Base-by-base conservation (phyloP, 371 early-diverging fungal species). In the Apophysomyces trapeziformis region DNA sequence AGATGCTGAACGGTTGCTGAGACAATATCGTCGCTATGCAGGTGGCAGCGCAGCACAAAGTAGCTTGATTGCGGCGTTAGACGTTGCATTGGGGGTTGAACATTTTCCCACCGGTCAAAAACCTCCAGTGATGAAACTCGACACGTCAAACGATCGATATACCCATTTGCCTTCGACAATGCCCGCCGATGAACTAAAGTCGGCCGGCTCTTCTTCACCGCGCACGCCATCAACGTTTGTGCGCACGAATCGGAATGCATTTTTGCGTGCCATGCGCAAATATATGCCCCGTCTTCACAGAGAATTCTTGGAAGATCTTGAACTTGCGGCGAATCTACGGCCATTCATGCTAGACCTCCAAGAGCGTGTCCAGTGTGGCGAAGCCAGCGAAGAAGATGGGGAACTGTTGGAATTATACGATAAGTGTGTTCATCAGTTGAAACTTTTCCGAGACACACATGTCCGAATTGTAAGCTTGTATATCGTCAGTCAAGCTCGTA, bases 21-120 rank as follows among this genome's bases (percentile, higher is more conserved):
- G 66, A 9, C 78, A 80, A 63, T 91, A 84, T 80, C 84, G 92
- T 59, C 84, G 88, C 57, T 94, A 94, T 76, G 92, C 97, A 1
- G 98, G 98, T 26, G 97, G 95, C 0, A 94, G 94, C 75, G 98
- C 99, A 4, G 99, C 96, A 3, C 98, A 99, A 75, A 93, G 93
- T 38, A 88, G 98, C 26, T 67, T 97, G 63, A 95, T 99, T 58
- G 98, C 97, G 68, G 89, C 92, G 5, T 78, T 97, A 13, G 99
- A 99, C 74, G 88, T 95, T 38, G 92, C 92, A 0, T 87, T 99
- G 38, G 96, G 95, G 39, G 87, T 99, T n/a, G 86, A 90, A 63
- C 98, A 99, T 72, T 81, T 86, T 70, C 93, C 93, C 7, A 94
- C 93, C 0, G 89, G 92, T 59, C 72, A 80, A 58, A 77, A 80